Base-by-base conservation (phyloP, 257 asterid genomes). In the Solanum chilense region DNA sequence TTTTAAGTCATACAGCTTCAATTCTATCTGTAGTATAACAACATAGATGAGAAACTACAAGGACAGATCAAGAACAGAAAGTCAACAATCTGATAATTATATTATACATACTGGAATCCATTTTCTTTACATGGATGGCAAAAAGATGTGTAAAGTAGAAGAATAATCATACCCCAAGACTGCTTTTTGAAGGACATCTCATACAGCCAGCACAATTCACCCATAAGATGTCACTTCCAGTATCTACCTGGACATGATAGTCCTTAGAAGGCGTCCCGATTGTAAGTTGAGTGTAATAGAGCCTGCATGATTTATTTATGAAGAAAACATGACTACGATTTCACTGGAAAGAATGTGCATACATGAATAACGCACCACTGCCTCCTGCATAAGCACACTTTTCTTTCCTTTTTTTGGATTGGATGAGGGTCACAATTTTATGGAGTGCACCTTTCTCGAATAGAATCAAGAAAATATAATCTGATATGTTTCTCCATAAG, bases 191-290 rank as follows among this genome's bases (percentile, higher is more conserved):
- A 83, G 99, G 98, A 89, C 99, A 96, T 89, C 89, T 93, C 66
- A 82, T 90, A 88, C 99, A 97, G 85, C 93, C 91, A 87, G 91
- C 96, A 88, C 99, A 97, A 85, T 97, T 97, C 89, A 97, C 94
- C 99, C 99, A 97, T 86, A 97, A 89, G 71, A 95, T 97, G 91
- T 97, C 99, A 91, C 99, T 97, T 89, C 99, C 99, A 21, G 99
- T 97, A 86, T 97, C 99, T 3, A 97, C 99, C 91, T 97, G 99
- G 84, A 96, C 98, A 78, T 94, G 93, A 87, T 96, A 97, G 84
- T 96, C 98, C 82, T 89, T 90, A 44, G 99, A 96, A 93, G 99
- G 99, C 92, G 93, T 93, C 84, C 99, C 99, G 37, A 97, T 92
- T 41, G 97, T 88, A 87, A 97, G 94, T 89, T 90, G 93, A 68